Conservation (phyloP, 495 filamentous ascomycete species). For the Talaromyces thailandensis region DNA sequence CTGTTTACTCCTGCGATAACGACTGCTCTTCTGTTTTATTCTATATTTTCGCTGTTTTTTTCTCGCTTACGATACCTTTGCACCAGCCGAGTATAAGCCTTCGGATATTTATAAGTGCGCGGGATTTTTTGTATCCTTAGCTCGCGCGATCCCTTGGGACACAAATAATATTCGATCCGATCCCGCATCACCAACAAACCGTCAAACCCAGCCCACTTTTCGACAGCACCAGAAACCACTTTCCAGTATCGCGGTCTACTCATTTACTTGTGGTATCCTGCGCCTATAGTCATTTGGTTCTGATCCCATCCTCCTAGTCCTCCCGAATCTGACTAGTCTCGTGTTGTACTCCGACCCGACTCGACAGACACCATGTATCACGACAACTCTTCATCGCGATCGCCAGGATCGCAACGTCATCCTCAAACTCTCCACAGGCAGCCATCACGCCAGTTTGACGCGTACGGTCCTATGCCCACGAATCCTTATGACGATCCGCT, state of each 20-base stretch:
- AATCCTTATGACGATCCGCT: slow-evolving; percentile 58
- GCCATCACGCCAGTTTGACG: slow-evolving; percentile 60
- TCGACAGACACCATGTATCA: slow-evolving; percentile 40
- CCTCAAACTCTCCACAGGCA: slow-evolving; percentile 59
- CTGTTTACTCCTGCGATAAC: background rate
- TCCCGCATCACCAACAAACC: background rate
- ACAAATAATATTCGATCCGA: background rate
- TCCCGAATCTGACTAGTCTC: slow-evolving; percentile 7
- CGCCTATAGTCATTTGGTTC: slow-evolving; percentile 6
- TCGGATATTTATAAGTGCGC: slow-evolving; percentile 1
- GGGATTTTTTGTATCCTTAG: slow-evolving; percentile 7
- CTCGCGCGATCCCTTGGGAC: background rate
- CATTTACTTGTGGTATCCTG: slow-evolving; percentile 6
- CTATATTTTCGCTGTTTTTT: slow-evolving; percentile 8
- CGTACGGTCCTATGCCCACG: slow-evolving; percentile 50
- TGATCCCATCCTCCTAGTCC: slow-evolving; percentile 7
- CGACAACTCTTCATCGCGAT: slow-evolving; percentile 49
- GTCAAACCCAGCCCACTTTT: background rate
- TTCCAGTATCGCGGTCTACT: background rate
- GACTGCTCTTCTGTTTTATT: background rate
- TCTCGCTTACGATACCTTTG: background rate
- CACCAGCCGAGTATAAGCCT: background rate
- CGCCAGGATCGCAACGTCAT: slow-evolving; percentile 53
- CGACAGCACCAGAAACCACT: background rate
- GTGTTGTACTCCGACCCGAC: slow-evolving; percentile 10